A percentile compares a stretch with the other conserved stretches of the same genome.
Conservation (phyloP, 345 rosid species). For the Heritiera fomes region DNA sequence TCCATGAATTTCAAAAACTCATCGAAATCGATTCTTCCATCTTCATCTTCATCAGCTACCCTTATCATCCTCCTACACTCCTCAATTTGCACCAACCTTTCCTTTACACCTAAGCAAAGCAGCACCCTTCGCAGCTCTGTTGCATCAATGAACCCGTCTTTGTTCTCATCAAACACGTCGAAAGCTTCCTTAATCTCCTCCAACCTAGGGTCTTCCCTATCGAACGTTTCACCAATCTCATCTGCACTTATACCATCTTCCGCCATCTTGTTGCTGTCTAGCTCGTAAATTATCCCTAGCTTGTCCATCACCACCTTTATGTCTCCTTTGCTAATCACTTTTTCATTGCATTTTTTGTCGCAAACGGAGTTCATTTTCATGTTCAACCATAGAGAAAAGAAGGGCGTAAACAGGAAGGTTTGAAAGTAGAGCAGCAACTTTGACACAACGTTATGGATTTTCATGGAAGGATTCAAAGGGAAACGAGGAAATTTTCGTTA, state of each 20-base stretch:
- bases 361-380: background rate
- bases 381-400: background rate
- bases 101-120: conserved; percentile 16
- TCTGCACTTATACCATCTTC: background rate
- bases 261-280: background rate
- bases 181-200: conserved; percentile 38
- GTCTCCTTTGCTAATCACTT: conserved; percentile 15
- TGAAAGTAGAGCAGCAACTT: background rate
- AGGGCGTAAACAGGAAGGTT: background rate
- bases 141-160: conserved; percentile 39
- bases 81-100: conserved; percentile 2
- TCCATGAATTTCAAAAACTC: conserved; percentile 32
- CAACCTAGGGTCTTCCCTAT: conserved; percentile 30
- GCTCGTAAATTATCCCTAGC: conserved; percentile 13
- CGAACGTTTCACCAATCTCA: conserved; percentile 27
- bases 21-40: conserved; percentile 25
- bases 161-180: conserved; percentile 36
- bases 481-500: background rate
- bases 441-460: background rate
- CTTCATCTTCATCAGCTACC: conserved; percentile 25
- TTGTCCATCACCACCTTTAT: conserved; percentile 27
- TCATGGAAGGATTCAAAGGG: background rate
- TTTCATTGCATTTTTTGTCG: background rate
- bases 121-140: conserved; percentile 33
- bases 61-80: conserved; percentile 28